A percentile compares a stretch with the other conserved stretches of the same genome.
Conservation (phyloP, 176 grass and related monocot genomes). For the Cenchrus americanus region DNA sequence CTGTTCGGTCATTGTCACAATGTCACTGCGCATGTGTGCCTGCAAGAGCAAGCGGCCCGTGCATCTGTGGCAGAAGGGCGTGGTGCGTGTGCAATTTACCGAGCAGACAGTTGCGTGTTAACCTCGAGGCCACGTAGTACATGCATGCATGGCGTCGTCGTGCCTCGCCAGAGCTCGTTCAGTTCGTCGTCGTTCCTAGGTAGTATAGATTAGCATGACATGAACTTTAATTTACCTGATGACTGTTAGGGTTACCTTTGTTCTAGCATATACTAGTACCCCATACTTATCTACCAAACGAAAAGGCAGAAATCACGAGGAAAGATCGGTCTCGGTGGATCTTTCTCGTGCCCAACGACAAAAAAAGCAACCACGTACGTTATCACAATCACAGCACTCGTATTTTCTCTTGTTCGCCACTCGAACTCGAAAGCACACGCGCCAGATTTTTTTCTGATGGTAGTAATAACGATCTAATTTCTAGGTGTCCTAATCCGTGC, state of each 20-base stretch:
- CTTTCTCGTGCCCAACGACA: constrained; percentile 23
- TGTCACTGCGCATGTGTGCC: background rate
- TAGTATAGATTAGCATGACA: too few relatives aligned
- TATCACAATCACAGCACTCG: too few relatives aligned
- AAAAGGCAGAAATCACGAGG: background rate
- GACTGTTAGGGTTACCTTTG: too few relatives aligned
- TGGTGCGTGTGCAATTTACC: constrained; percentile 18
- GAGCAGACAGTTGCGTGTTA: background rate
- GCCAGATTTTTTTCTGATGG: too few relatives aligned
- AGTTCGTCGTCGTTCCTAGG: background rate
- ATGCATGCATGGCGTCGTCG: background rate
- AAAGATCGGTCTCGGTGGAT: background rate
- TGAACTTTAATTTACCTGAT: too few relatives aligned
- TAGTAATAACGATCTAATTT: too few relatives aligned
- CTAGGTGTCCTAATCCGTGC: too few relatives aligned
- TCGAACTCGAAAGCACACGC: too few relatives aligned
- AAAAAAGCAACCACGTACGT: background rate
- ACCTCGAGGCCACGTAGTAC: background rate
- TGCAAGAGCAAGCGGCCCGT: too few relatives aligned
- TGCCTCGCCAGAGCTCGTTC: background rate
- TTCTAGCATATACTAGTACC: too few relatives aligned
- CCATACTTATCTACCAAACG: background rate
- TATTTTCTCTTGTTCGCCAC: too few relatives aligned
- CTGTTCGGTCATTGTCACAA: background rate
- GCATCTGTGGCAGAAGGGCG: constrained; percentile 14